Percentiles rank a stretch among this genome's conserved stretches.
Evolutionary conservation across 1,139 yeast species (phyloP).

Genomic region (Schwanniomyces etchellsii): DNA sequence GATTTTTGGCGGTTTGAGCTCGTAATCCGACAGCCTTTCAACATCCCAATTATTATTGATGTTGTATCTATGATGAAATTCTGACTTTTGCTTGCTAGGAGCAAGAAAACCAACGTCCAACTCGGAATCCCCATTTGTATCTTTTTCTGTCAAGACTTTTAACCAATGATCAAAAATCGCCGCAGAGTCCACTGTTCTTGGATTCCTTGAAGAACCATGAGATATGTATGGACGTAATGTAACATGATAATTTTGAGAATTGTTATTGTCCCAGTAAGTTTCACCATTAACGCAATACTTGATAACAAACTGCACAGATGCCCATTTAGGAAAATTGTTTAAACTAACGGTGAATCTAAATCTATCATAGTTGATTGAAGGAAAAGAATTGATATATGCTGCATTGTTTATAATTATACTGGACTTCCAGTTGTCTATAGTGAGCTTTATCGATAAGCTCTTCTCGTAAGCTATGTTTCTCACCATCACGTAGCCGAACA

Average conservation of each 20-base stretch:
- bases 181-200: not conserved
- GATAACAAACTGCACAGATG: constrained; percentile 21
- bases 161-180: not conserved
- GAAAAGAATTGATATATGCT: constrained; percentile 20
- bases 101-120: constrained; percentile 1
- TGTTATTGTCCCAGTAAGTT: constrained; percentile 34
- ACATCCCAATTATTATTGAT: constrained; percentile 8
- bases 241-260: constrained; percentile 22
- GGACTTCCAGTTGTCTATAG: constrained; percentile 35
- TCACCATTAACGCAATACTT: constrained; percentile 18
- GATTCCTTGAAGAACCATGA: constrained; percentile 1
- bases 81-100: constrained; percentile 6
- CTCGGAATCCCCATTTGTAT: constrained; percentile 1
- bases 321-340: constrained; percentile 15
- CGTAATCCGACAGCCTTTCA: not conserved
- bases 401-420: constrained; percentile 24
- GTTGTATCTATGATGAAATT: constrained; percentile 10
- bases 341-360: constrained; percentile 33
- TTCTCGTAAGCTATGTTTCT: constrained; percentile 37
- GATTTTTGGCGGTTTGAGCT: not conserved
- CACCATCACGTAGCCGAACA: constrained; percentile 29
- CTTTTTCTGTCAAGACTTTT: constrained; percentile 2
- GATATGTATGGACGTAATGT: constrained; percentile 12
- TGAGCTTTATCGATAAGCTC: constrained; percentile 27
- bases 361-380: constrained; percentile 26